A percentile compares a stretch with the other conserved stretches of the same genome.
Conservation (phyloP, 2,329 filamentous ascomycete genomes). For the Diaporthe eres region DNA sequence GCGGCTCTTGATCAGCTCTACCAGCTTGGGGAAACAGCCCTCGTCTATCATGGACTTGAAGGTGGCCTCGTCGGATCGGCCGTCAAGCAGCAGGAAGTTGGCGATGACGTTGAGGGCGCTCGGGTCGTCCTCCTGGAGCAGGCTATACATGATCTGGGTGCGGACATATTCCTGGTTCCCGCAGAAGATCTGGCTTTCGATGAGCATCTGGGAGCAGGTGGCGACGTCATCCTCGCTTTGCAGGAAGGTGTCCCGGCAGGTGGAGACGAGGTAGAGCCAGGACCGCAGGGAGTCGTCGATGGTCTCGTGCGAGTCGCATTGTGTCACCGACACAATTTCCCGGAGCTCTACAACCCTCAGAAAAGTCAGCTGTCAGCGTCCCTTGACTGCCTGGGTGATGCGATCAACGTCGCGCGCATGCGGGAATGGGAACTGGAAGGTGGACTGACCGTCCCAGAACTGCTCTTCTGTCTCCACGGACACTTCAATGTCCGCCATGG, state of each 20-base stretch:
- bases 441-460: constrained; percentile 84
- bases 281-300: constrained; percentile 89
- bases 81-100: constrained; percentile 89
- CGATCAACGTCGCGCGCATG: constrained; percentile 3
- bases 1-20: constrained; percentile 82
- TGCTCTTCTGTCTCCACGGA: constrained; percentile 84
- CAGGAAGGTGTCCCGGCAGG: constrained; percentile 82
- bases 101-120: constrained; percentile 85
- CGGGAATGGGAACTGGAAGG: constrained; percentile 39
- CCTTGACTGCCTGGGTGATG: neutral
- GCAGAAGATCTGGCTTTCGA: constrained; percentile 81
- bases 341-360: constrained; percentile 58
- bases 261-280: constrained; percentile 85
- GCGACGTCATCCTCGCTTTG: constrained; percentile 84
- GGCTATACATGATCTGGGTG: constrained; percentile 90
- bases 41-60: constrained; percentile 92
- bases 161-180: constrained; percentile 88
- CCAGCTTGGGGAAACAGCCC: constrained; percentile 84
- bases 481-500: constrained; percentile 76
- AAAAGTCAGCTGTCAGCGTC: constrained; percentile 1
- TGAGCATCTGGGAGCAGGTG: constrained; percentile 83
- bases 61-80: constrained; percentile 80
- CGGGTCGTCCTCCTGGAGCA: constrained; percentile 89
- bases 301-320: constrained; percentile 66
- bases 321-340: constrained; percentile 57